phyloP scores from a whole-genome alignment of 1,284 basidiomycete species.

The Bjerkandera adusta region DNA sequence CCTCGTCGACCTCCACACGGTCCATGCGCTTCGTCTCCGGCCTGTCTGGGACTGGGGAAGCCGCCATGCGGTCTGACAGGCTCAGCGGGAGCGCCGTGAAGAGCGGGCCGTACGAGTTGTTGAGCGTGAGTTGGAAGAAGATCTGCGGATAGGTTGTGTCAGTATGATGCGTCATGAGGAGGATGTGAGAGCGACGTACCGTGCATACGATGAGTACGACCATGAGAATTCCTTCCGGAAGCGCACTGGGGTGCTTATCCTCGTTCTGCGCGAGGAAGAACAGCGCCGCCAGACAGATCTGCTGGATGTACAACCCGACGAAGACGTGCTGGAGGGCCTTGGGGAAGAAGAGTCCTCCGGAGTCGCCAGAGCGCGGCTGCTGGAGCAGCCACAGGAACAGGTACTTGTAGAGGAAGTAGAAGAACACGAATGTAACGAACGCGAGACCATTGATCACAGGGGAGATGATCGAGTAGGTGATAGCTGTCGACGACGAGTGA shows the following conservation, averaged over 20 bases:
- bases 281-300: slow-evolving; percentile 78
- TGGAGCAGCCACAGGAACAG: slow-evolving; percentile 82
- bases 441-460: slow-evolving; percentile 94
- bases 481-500: slow-evolving; percentile 21
- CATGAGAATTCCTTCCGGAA: slow-evolving; percentile 80
- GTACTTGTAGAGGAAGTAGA: slow-evolving; percentile 89
- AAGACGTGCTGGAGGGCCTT: slow-evolving; percentile 92
- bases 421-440: slow-evolving; percentile 77
- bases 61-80: slow-evolving; percentile 62
- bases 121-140: slow-evolving; percentile 66
- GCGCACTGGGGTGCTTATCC: slow-evolving; percentile 49
- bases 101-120: slow-evolving; percentile 68
- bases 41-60: slow-evolving; percentile 18
- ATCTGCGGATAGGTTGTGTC: slow-evolving; percentile 43
- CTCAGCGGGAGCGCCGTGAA: slow-evolving; percentile 69
- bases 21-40: slow-evolving; percentile 11
- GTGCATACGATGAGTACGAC: slow-evolving; percentile 81
- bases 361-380: slow-evolving; percentile 73
- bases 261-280: slow-evolving; percentile 81
- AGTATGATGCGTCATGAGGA: slow-evolving; percentile 8
- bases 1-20: not conserved
- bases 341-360: slow-evolving; percentile 94
- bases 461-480: slow-evolving; percentile 88
- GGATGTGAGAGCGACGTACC: slow-evolving; percentile 38
- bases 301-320: slow-evolving; percentile 88